phyloP scores from a whole-genome alignment of 2,329 filamentous ascomycete genomes.

The Leptosphaerulina australis region DNA sequence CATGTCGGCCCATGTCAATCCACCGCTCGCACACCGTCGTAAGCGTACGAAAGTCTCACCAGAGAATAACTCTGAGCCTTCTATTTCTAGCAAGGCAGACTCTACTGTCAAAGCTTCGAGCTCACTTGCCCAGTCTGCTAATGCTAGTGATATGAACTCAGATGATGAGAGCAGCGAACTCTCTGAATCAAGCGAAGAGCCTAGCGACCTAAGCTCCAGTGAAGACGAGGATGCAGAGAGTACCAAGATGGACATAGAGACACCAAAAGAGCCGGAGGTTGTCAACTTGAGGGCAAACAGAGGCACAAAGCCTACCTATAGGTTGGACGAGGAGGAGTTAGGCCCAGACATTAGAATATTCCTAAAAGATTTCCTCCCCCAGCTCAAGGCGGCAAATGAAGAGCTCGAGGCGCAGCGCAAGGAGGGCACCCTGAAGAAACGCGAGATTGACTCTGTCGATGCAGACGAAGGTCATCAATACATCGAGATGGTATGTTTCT shows the following conservation, averaged over 20 bases:
- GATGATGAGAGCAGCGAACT: slow-evolving; percentile 41
- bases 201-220: slow-evolving; percentile 43
- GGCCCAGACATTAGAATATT: slow-evolving; percentile 42
- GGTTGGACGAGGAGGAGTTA: slow-evolving; percentile 30
- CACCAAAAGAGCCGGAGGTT: slow-evolving; percentile 21
- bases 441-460: slow-evolving; percentile 46
- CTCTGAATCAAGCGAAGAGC: slow-evolving; percentile 46
- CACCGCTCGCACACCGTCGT: slow-evolving; percentile 22
- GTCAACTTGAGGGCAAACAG: slow-evolving; percentile 40
- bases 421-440: slow-evolving; percentile 47
- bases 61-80: slow-evolving; percentile 30
- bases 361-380: slow-evolving; percentile 51
- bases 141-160: slow-evolving; percentile 29
- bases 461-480: slow-evolving; percentile 41
- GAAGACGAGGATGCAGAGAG: slow-evolving; percentile 34
- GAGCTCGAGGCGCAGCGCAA: slow-evolving; percentile 50
- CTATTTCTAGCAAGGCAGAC: slow-evolving; percentile 22
- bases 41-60: slow-evolving; percentile 35
- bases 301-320: slow-evolving; percentile 43
- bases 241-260: slow-evolving; percentile 18
- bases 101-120: slow-evolving; percentile 28
- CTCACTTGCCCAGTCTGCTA: slow-evolving; percentile 22
- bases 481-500: slow-evolving; percentile 49
- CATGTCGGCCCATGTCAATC: slow-evolving; percentile 23
- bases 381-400: slow-evolving; percentile 52